Evolutionary conservation across 148 eudicot genomes (phyloP).

Genomic region (Chenopodium berlandieri): DNA sequence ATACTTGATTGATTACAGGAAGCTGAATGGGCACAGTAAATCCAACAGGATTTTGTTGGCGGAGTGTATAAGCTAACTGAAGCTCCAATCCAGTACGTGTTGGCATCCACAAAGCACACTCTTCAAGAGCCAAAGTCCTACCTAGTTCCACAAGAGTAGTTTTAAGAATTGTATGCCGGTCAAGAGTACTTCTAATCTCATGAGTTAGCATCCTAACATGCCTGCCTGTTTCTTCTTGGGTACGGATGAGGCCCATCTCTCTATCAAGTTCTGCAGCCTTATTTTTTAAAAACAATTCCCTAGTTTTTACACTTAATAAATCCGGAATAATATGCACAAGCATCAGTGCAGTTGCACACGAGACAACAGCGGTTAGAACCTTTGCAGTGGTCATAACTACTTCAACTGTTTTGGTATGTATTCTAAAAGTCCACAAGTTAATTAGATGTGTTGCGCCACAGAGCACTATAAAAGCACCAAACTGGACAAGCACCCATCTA

Average conservation of each 20-base stretch:
- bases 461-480: slow-evolving; percentile 93
- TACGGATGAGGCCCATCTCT: slow-evolving; percentile 92
- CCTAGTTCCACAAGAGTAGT: slow-evolving; percentile 95
- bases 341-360: slow-evolving; percentile 93
- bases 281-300: slow-evolving; percentile 89
- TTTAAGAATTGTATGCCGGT: slow-evolving; percentile 83
- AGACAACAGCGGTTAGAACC: slow-evolving; percentile 77
- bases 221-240: slow-evolving; percentile 94
- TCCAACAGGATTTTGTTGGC: slow-evolving; percentile 83
- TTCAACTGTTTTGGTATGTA: slow-evolving; percentile 75
- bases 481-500: slow-evolving; percentile 95
- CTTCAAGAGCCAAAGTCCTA: slow-evolving; percentile 84
- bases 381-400: slow-evolving; percentile 82
- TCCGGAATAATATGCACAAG: slow-evolving; percentile 95
- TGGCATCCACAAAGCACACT: slow-evolving; percentile 99
- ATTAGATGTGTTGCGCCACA: slow-evolving; percentile 96
- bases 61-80: slow-evolving; percentile 88
- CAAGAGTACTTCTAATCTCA: slow-evolving; percentile 96
- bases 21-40: slow-evolving; percentile 83
- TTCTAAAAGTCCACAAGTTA: slow-evolving; percentile 73
- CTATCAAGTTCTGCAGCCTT: slow-evolving; percentile 93
- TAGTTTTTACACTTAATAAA: slow-evolving; percentile 80
- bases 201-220: slow-evolving; percentile 96
- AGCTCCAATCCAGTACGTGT: slow-evolving; percentile 82
- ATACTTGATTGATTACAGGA: slow-evolving; percentile 79